phyloP scores from a whole-genome alignment of 108 stramenopile species.

The Cyclotella cryptica region DNA sequence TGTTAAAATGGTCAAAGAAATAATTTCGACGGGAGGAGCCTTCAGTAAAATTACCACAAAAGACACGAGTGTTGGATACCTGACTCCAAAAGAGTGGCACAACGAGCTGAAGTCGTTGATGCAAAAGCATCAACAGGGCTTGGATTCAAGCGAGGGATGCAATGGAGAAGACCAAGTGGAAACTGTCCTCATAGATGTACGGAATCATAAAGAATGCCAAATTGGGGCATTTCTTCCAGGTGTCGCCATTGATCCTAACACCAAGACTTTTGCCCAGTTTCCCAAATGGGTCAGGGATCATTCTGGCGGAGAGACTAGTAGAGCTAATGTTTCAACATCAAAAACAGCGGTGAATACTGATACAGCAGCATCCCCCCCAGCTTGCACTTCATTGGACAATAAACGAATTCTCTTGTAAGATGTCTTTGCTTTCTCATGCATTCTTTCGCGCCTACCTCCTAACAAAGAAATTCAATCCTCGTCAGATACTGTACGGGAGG shows the following conservation, averaged over 20 bases:
- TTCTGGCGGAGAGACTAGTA: background rate
- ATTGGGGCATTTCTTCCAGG: conserved; percentile 71
- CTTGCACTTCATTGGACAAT: conserved; percentile 21
- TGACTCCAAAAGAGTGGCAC: conserved; percentile 84
- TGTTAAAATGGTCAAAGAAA: conserved; percentile 82
- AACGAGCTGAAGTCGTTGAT: conserved; percentile 53
- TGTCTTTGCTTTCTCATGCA: background rate
- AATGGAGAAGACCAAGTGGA: conserved; percentile 47
- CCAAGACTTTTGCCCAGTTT: conserved; percentile 54
- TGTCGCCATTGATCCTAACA: conserved; percentile 51
- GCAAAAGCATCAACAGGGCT: background rate
- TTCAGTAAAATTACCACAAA: conserved; percentile 61
- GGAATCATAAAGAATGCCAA: conserved; percentile 84
- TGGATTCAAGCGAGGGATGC: background rate
- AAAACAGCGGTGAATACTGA: background rate
- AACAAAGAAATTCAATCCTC: background rate
- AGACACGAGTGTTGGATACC: conserved; percentile 75
- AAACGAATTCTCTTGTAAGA: conserved; percentile 40
- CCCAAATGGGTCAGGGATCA: conserved; percentile 57
- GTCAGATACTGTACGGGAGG: conserved; percentile 92
- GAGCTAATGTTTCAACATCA: background rate
- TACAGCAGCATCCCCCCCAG: conserved; percentile 3
- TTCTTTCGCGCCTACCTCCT: conserved; percentile 37
- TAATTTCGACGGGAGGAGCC: conserved; percentile 81
- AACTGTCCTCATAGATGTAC: conserved; percentile 81